Conservation (phyloP, 768 basidiomycete species). For the Kockovaella imperatae region DNA sequence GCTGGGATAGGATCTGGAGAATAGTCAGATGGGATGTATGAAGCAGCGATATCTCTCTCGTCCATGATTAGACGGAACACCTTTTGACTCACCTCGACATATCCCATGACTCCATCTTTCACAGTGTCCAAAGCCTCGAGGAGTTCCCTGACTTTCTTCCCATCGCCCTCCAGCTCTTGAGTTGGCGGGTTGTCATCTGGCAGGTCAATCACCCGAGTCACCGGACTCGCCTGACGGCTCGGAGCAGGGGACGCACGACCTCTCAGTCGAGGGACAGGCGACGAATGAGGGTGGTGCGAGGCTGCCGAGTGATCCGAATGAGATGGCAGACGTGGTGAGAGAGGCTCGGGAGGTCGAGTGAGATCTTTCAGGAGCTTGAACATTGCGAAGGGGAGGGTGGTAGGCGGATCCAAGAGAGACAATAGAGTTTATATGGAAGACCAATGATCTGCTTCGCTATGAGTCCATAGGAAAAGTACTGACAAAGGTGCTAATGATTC, state of each 20-base stretch:
- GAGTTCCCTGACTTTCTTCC: slow-evolving; percentile 14
- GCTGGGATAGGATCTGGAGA: slow-evolving; percentile 23
- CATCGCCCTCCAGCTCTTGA: slow-evolving; percentile 22
- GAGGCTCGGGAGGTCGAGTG: slow-evolving; percentile 28
- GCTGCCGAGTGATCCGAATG: background rate
- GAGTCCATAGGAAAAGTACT: no score
- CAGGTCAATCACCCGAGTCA: background rate
- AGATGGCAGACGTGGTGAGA: slow-evolving; percentile 15
- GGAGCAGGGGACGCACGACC: background rate
- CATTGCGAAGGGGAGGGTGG: slow-evolving; percentile 23
- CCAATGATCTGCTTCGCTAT: no score
- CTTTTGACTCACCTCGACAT: slow-evolving; percentile 22
- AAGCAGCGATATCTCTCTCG: background rate
- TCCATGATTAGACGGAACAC: background rate
- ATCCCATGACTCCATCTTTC: slow-evolving; percentile 21
- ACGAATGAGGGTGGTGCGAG: slow-evolving; percentile 1
- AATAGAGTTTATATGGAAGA: background rate
- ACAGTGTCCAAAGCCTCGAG: slow-evolving; percentile 16
- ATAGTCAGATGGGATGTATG: background rate
- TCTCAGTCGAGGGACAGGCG: slow-evolving; percentile 1
- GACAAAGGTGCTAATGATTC: no score
- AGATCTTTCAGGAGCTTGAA: slow-evolving; percentile 42
- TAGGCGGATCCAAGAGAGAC: no score
- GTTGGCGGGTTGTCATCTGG: background rate
- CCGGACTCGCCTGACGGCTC: background rate